These are phyloP conservation scores for Mortierella sp. DNA, from an alignment of 371 early-diverging fungal genomes.

Conservation along the genomic window DNA sequence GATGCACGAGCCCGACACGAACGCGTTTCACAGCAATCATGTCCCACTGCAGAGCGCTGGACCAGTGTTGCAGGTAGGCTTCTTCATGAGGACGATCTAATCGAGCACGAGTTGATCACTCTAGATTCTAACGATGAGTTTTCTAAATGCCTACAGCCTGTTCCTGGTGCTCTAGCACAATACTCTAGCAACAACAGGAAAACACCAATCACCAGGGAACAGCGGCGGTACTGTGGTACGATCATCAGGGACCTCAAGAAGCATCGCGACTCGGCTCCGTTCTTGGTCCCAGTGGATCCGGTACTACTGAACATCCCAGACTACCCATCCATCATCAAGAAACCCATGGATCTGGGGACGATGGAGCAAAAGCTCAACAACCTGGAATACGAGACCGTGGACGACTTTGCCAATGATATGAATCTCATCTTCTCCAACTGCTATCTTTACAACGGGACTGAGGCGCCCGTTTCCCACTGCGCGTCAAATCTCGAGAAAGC, in stretches of 20 bases:
- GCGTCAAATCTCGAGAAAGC: slow-evolving; percentile 79
- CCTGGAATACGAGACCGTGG: slow-evolving; percentile 70
- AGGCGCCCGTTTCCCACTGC: slow-evolving; percentile 77
- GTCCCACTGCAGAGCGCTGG: too few species aligned
- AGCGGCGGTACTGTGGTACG: slow-evolving; percentile 81
- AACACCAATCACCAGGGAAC: slow-evolving; percentile 77
- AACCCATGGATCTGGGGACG: slow-evolving; percentile 98
- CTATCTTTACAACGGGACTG: slow-evolving; percentile 89
- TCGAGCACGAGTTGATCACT: neutral
- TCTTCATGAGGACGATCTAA: too few species aligned
- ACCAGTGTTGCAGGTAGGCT: too few species aligned
- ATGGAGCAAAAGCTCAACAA: slow-evolving; percentile 87
- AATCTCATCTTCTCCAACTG: slow-evolving; percentile 90
- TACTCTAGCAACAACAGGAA: slow-evolving; percentile 10
- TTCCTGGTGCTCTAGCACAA: neutral
- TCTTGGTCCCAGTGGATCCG: slow-evolving; percentile 95
- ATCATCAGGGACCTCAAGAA: slow-evolving; percentile 80
- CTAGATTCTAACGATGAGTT: neutral
- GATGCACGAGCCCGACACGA: too few species aligned
- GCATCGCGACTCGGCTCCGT: slow-evolving; percentile 81
- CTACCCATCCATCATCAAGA: slow-evolving; percentile 91
- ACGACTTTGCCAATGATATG: slow-evolving; percentile 82
- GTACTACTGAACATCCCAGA: slow-evolving; percentile 91
- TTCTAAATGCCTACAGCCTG: neutral
- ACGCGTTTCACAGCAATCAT: too few species aligned